Base-by-base conservation (phyloP, 179 eudicot species). In the Amaranthus tricolor region DNA sequence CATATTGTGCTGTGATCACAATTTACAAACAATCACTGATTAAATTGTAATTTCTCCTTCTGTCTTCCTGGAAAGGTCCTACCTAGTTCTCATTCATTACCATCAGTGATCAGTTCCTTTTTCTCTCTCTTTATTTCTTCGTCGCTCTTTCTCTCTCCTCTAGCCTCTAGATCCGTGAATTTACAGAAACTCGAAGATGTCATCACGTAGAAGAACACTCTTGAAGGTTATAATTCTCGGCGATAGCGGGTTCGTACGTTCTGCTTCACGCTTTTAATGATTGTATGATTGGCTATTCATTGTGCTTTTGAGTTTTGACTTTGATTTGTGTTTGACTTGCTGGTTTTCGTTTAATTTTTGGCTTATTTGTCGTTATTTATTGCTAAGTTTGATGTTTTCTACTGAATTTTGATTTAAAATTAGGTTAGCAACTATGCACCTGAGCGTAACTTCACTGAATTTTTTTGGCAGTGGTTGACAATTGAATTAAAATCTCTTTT, bases 171-270 rank as follows among this genome's bases (percentile, higher is more conserved):
- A 72, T 75, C 82, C 24, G 52, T 24, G 71, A 40, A 69, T 52
- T 24, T n/a, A 2, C 69, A 43, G 47, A 31, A 52, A 52, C 21
- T 59, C 65, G 10, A 72, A 40, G 64, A 85, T 85, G 88, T 76
- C 88, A n/a, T 72, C 88, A 3, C 84, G 85, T 11, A 51, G 87
- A 4, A 77, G 88, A 77, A 82, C 88, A 14, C 85, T 85, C 62
- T 71, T 85, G 71, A 85, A 85, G 70, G 88, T 85, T 74, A 85
- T 85, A 57, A 85, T 85, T 65, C 88, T 85, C 73, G 88, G 88
- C 31, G 88, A 85, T 52, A 85, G 88, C 77, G 88, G 88, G 85
- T 85, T 74, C n/a, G 59, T 73, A 45, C 62, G 20, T 48, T 62
- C 6, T 0, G n/a, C 74, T 56, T 48, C 50, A 4, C 40, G 40